A percentile compares a stretch with the other conserved stretches of the same genome.
These are phyloP conservation scores for Suillus tomentosus DNA, from an alignment of 768 basidiomycete genomes.

Conservation along the genomic window DNA sequence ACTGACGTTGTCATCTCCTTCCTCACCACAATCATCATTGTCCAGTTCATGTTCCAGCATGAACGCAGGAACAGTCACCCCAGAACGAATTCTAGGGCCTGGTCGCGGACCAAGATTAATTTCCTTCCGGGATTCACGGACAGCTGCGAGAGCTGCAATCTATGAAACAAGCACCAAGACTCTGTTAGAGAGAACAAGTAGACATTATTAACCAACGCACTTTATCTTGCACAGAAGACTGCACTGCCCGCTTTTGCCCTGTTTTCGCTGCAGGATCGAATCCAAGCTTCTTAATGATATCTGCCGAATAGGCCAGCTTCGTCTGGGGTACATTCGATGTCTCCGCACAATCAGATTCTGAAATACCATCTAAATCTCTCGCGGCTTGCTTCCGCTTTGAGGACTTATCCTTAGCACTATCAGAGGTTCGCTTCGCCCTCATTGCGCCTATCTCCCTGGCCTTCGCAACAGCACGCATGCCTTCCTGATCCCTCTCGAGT, in stretches of 20 bases:
- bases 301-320: conserved; percentile 62
- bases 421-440: conserved; percentile 24
- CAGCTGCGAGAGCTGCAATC: conserved; percentile 57
- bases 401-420: conserved; percentile 18
- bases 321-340: conserved; percentile 15
- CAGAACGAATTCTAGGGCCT: conserved; percentile 65
- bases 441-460: conserved; percentile 51
- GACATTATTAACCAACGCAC: conserved; percentile 35
- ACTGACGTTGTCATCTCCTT: conserved; percentile 17
- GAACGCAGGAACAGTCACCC: conserved; percentile 46
- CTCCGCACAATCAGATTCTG: conserved; percentile 20
- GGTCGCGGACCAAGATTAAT: conserved; percentile 64
- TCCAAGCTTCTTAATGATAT: conserved; percentile 69
- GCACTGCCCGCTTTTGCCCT: conserved; percentile 44
- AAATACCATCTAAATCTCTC: conserved; percentile 17
- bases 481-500: conserved; percentile 65
- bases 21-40: conserved; percentile 12
- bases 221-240: conserved; percentile 55
- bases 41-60: conserved; percentile 20
- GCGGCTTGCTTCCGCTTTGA: conserved; percentile 20
- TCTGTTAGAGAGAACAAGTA: not conserved
- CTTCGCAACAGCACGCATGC: conserved; percentile 62
- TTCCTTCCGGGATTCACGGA: conserved; percentile 51
- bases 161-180: conserved; percentile 26
- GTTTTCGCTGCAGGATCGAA: conserved; percentile 73